Evolutionary conservation across 805 yeast genomes (phyloP).

Genomic region (Lipomyces chichibuensis): DNA sequence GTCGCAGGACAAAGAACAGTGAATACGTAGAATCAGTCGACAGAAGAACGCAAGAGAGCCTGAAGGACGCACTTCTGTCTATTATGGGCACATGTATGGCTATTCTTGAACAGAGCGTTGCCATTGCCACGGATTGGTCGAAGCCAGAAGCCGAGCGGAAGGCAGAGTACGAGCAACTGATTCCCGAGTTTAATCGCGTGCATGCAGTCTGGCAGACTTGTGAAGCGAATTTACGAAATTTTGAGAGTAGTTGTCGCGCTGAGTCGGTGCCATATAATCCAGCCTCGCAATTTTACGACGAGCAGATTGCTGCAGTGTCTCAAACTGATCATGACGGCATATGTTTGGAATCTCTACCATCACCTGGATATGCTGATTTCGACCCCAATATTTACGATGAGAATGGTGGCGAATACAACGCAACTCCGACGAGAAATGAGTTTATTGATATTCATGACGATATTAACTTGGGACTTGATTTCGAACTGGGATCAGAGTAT

Average conservation of each 20-base stretch:
- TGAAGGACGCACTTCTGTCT: slow-evolving; percentile 11
- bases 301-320: background rate
- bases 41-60: slow-evolving; percentile 13
- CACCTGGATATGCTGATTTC: background rate
- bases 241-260: background rate
- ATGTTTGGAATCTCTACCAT: background rate
- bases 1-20: background rate
- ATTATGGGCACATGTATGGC: slow-evolving; percentile 17
- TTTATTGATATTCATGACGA: slow-evolving; percentile 11
- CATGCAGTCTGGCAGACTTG: slow-evolving; percentile 10
- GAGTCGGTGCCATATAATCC: background rate
- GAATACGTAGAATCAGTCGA: slow-evolving; percentile 11
- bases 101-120: slow-evolving; percentile 19
- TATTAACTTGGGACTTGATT: slow-evolving; percentile 3
- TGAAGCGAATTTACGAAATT: slow-evolving; percentile 1
- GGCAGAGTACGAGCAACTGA: slow-evolving; percentile 10
- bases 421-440: background rate
- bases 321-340: background rate
- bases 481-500: slow-evolving; percentile 19
- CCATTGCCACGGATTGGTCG: slow-evolving; percentile 22
- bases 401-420: background rate
- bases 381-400: background rate
- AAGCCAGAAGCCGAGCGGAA: slow-evolving; percentile 12
- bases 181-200: slow-evolving; percentile 20
- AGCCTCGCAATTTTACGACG: background rate